Percentiles rank a stretch among this genome's conserved stretches.
These are phyloP conservation scores for Spergularia azorica DNA, from an alignment of 179 eudicot genomes.

Conservation along the genomic window DNA sequence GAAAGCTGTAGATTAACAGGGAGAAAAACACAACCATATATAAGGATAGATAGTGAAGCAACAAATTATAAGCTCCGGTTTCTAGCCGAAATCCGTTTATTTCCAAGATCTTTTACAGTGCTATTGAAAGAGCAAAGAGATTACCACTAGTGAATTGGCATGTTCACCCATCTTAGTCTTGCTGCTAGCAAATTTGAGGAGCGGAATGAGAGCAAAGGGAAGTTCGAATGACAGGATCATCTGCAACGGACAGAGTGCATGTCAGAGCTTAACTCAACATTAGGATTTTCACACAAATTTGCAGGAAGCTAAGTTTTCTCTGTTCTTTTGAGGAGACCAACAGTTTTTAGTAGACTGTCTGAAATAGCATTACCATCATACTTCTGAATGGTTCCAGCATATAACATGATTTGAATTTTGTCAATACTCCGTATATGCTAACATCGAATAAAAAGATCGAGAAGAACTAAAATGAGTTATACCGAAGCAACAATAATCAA, in stretches of 20 bases:
- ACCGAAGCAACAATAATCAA: conserved; percentile 96
- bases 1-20: conserved; percentile 56
- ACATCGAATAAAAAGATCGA: too few species aligned
- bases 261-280: conserved; percentile 12
- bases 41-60: background rate
- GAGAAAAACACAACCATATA: background rate
- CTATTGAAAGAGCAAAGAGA: background rate
- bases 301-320: too few species aligned
- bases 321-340: too few species aligned
- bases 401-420: too few species aligned
- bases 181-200: conserved; percentile 98
- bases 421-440: too few species aligned
- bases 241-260: conserved; percentile 38
- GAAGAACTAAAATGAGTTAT: conserved; percentile 11
- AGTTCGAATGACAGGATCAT: conserved; percentile 98
- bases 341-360: too few species aligned
- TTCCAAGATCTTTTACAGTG: background rate
- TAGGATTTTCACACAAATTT: too few species aligned
- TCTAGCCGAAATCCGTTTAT: too few species aligned
- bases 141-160: conserved; percentile 75
- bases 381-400: too few species aligned
- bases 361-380: too few species aligned
- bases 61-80: background rate
- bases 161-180: conserved; percentile 89
- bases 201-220: conserved; percentile 97